phyloP scores from a whole-genome alignment of 2,329 filamentous ascomycete genomes.

The Colletotrichum sublineola region DNA sequence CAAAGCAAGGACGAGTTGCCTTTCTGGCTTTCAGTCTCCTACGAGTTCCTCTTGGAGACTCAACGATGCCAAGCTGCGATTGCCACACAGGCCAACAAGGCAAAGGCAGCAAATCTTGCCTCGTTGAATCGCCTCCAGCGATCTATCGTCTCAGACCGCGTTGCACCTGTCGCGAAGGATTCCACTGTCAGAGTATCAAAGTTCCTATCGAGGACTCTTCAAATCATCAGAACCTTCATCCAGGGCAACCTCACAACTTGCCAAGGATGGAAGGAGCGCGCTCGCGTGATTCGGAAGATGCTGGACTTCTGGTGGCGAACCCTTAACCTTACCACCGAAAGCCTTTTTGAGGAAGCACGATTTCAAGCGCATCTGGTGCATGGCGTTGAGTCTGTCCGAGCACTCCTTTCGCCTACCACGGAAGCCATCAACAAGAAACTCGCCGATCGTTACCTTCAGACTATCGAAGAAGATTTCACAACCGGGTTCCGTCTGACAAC shows the following conservation, averaged over 20 bases:
- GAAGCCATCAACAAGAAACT: constrained; percentile 53
- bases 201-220: constrained; percentile 63
- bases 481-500: constrained; percentile 79
- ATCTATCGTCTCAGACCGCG: constrained; percentile 66
- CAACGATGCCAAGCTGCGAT: constrained; percentile 58
- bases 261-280: constrained; percentile 52
- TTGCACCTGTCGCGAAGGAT: constrained; percentile 70
- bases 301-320: constrained; percentile 70
- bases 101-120: constrained; percentile 63
- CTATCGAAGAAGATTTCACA: constrained; percentile 70
- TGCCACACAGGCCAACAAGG: constrained; percentile 56
- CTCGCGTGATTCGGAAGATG: constrained; percentile 54
- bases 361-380: constrained; percentile 74
- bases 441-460: constrained; percentile 55
- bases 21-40: constrained; percentile 65
- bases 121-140: constrained; percentile 72
- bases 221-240: constrained; percentile 60
- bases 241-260: constrained; percentile 47
- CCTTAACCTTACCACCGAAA: constrained; percentile 58
- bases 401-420: constrained; percentile 46
- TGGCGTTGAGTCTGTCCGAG: constrained; percentile 59
- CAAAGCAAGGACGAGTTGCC: constrained; percentile 49
- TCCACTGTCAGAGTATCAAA: constrained; percentile 67
- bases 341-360: constrained; percentile 70
- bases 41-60: constrained; percentile 64